These are phyloP conservation scores for Pugionium cornutum DNA, from an alignment of 345 rosid genomes.

Conservation along the genomic window DNA sequence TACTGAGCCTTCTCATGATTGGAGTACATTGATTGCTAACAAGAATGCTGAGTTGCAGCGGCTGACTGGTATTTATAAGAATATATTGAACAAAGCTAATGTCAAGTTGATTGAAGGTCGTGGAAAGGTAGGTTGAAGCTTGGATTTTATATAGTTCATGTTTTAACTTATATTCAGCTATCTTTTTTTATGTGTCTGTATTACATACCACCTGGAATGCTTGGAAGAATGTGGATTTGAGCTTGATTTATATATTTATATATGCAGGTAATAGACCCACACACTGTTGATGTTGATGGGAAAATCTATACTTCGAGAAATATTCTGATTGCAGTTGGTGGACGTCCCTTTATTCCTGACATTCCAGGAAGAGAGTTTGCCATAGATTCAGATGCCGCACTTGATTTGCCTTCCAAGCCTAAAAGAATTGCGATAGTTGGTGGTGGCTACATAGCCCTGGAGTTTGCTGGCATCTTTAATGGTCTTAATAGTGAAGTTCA, in stretches of 20 bases:
- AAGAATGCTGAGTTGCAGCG: constrained; percentile 93
- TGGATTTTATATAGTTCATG: background rate
- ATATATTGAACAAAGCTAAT: constrained; percentile 62
- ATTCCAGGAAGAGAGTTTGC: constrained; percentile 84
- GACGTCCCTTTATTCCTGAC: constrained; percentile 86
- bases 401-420: constrained; percentile 87
- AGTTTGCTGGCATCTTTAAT: constrained; percentile 90
- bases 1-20: constrained; percentile 78
- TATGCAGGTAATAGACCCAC: constrained; percentile 75
- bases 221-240: constrained; percentile 15
- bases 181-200: no score
- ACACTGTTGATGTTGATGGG: constrained; percentile 85
- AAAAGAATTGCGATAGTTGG: constrained; percentile 82
- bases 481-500: constrained; percentile 83
- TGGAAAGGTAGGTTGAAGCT: constrained; percentile 66
- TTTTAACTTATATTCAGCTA: background rate
- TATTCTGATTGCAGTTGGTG: constrained; percentile 86
- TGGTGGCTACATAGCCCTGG: constrained; percentile 88
- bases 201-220: background rate
- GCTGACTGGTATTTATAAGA: constrained; percentile 85
- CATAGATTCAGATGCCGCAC: constrained; percentile 95
- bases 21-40: constrained; percentile 91
- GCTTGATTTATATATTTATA: constrained; percentile 12
- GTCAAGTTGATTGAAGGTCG: constrained; percentile 89
- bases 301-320: constrained; percentile 68